phyloP scores from a whole-genome alignment of 257 asterid species.

The Solanum lycopersicoides region DNA sequence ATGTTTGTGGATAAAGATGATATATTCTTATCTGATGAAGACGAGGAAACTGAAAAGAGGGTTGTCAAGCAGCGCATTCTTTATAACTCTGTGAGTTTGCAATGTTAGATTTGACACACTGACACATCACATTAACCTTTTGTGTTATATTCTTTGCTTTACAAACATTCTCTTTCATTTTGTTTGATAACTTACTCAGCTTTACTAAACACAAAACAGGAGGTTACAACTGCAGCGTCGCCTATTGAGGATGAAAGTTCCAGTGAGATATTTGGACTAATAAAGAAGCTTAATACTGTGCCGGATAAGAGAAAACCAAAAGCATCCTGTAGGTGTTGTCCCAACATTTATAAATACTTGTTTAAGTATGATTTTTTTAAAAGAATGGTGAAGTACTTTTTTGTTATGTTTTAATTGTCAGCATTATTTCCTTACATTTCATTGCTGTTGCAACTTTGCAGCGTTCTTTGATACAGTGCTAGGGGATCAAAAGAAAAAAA shows the following conservation, averaged over 20 bases:
- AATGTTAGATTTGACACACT: neutral
- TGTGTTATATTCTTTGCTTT: neutral
- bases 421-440: neutral
- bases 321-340: slow-evolving; percentile 46
- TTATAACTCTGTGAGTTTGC: slow-evolving; percentile 47
- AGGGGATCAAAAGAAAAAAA: slow-evolving; percentile 37
- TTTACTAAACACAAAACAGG: slow-evolving; percentile 41
- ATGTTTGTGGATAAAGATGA: slow-evolving; percentile 73
- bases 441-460: slow-evolving; percentile 24
- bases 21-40: slow-evolving; percentile 68
- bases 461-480: slow-evolving; percentile 70
- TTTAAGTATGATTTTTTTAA: neutral
- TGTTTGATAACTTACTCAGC: neutral
- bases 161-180: neutral
- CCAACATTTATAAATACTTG: neutral
- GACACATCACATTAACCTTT: neutral
- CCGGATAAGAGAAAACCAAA: slow-evolving; percentile 63
- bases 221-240: slow-evolving; percentile 29
- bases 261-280: slow-evolving; percentile 77
- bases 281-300: slow-evolving; percentile 69
- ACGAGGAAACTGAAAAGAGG: slow-evolving; percentile 40
- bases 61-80: slow-evolving; percentile 40
- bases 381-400: neutral
- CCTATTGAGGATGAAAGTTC: slow-evolving; percentile 76
- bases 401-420: neutral